These are phyloP conservation scores for Eucalyptus rudis DNA, from an alignment of 345 rosid species.

Conservation along the genomic window DNA sequence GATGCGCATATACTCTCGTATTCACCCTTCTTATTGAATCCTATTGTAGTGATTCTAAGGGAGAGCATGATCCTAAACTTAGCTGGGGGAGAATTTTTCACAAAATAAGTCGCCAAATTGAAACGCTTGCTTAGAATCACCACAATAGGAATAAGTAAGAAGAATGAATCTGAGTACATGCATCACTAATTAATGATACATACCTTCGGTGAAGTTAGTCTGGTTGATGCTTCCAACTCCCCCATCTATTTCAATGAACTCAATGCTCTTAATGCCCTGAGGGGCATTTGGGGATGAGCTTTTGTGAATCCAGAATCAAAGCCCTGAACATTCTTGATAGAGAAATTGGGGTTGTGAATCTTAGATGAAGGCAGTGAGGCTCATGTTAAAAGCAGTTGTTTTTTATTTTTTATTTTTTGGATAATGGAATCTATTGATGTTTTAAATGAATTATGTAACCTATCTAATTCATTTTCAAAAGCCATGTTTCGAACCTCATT, in stretches of 20 bases:
- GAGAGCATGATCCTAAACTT: background rate
- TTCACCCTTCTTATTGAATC: background rate
- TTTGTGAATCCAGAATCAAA: background rate
- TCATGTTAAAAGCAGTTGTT: background rate
- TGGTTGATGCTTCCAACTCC: conserved; percentile 20
- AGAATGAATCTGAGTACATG: background rate
- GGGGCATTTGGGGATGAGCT: conserved; percentile 3
- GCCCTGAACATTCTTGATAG: background rate
- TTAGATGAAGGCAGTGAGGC: background rate
- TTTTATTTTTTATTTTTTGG: too few relatives aligned
- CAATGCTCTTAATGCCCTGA: conserved; percentile 2
- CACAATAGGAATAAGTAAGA: background rate
- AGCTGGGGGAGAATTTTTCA: background rate
- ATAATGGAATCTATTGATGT: background rate
- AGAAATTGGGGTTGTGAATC: background rate
- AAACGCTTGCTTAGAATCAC: background rate
- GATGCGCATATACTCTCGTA: background rate
- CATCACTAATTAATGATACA: background rate
- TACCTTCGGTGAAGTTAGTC: background rate
- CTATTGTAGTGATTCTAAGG: background rate
- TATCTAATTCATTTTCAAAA: too few relatives aligned
- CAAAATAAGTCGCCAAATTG: background rate
- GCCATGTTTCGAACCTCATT: background rate
- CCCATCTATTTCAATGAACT: conserved; percentile 16
- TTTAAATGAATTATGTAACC: too few relatives aligned